Percentiles rank a stretch among this genome's conserved stretches.
Conservation (phyloP, 108 stramenopile genomes). For the Pelagomonas calceolata region DNA sequence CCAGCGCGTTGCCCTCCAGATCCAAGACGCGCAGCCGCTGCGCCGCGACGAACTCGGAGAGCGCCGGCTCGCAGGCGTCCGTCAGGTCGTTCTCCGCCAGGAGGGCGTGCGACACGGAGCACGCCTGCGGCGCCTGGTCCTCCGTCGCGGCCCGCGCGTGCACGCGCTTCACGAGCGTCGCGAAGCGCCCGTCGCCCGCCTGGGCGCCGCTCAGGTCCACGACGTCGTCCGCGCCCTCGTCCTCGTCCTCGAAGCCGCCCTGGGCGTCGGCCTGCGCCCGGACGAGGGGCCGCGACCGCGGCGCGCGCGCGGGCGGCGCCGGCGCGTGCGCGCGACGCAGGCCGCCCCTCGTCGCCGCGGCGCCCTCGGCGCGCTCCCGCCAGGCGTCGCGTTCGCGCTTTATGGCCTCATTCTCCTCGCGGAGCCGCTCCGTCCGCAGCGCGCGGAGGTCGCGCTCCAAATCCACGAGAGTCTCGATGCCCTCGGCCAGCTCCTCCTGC, state of each 20-base stretch:
- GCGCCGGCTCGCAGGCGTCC: neutral
- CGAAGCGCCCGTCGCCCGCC: neutral
- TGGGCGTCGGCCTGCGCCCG: no score
- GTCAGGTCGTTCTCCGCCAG: neutral
- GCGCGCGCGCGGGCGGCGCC: neutral
- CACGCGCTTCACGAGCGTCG: neutral
- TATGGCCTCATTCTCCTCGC: neutral
- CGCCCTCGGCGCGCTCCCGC: neutral
- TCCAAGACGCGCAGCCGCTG: neutral
- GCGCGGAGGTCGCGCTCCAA: neutral
- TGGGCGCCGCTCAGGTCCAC: neutral
- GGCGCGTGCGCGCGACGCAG: neutral
- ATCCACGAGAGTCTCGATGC: neutral
- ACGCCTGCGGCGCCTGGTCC: neutral
- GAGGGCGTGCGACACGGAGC: neutral
- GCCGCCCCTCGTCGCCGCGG: neutral
- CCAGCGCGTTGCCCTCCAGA: neutral
- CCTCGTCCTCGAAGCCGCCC: neutral
- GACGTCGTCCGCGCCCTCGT: neutral
- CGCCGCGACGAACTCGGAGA: neutral
- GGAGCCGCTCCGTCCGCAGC: neutral
- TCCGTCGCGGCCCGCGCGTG: neutral
- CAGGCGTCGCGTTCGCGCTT: neutral
- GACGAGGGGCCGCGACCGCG: neutral
- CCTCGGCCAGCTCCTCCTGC: neutral